Base-by-base conservation (phyloP, 129 eudicot genomes). In the Centrapalus pauciflorus region DNA sequence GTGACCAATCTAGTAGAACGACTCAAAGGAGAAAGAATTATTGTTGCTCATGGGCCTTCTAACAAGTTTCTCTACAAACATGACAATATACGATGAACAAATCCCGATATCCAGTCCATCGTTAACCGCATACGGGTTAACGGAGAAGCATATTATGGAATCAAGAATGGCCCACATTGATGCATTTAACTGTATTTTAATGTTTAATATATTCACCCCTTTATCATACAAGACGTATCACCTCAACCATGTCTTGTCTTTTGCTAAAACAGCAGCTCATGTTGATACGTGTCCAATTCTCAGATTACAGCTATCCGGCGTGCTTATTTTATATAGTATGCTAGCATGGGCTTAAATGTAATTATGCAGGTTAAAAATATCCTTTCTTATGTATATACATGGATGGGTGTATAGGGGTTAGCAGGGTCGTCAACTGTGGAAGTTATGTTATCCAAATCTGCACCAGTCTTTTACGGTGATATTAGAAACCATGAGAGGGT, bases 401-500 rank as follows among this genome's bases (percentile, higher is more conserved):
- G 28, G 12, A 14, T 52, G 58, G 41, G 59, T 66, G 49, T 54
- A 20, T 52, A 88, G 99, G 92, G 66, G 72, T 61, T 52, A 52
- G 99, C 69, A 2, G 95, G 96, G 9, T 80, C 92, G 12, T 80
- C 92, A 17, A 57, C 55, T 13, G 96, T 86, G 78, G 99, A 84
- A 77, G 96, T 86, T 56, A 89, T 93, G 99, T 75, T 88, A 40
- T 93, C 96, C 17, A 73, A 70, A 65, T 78, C 89, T 37, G 96
- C 95, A 16, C 96, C 95, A 9, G 81, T 86, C 50, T 93, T 93
- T 63, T 72, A 93, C 58, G 96, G 99, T 41, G 96, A 93, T 70
- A 93, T 93, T n/a, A 78, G 96, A 86, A 82, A 87, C 65, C 95
- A 93, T 72, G 96, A 85, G 71, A 84, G 96, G 96, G 95, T 93